Evolutionary conservation across 129 eudicot genomes (phyloP).

Genomic region (Cynara cardunculus): DNA sequence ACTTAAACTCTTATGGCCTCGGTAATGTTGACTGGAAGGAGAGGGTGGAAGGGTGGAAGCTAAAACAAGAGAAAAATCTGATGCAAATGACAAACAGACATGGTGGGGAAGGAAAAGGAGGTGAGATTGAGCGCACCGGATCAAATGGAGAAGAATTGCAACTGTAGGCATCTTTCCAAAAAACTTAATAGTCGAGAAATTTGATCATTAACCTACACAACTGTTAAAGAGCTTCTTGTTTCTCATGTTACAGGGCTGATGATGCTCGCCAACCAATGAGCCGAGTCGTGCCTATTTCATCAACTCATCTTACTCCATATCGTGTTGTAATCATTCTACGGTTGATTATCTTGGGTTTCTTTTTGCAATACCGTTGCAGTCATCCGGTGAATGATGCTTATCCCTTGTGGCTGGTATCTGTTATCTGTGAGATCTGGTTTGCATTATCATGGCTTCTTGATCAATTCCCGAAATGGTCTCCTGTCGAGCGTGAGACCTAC

Average conservation of each 20-base stretch:
- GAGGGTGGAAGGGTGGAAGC: conserved; percentile 58
- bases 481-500: conserved; percentile 76
- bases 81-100: conserved; percentile 51
- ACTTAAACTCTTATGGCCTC: conserved; percentile 68
- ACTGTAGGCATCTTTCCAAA: conserved; percentile 59
- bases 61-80: conserved; percentile 60
- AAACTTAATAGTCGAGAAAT: too few relatives aligned
- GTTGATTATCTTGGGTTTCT: conserved; percentile 57
- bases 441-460: conserved; percentile 77
- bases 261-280: conserved; percentile 69
- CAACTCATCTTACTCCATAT: conserved; percentile 66
- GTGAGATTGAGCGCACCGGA: conserved; percentile 82
- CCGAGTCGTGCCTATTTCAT: conserved; percentile 64
- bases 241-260: conserved; percentile 41
- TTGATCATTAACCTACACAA: too few relatives aligned
- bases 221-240: too few relatives aligned
- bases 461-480: conserved; percentile 89
- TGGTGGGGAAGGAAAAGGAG: conserved; percentile 72
- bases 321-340: conserved; percentile 63
- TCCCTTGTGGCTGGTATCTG: conserved; percentile 71
- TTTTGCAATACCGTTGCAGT: conserved; percentile 60
- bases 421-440: conserved; percentile 84
- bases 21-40: conserved; percentile 72
- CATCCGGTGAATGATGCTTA: conserved; percentile 79
- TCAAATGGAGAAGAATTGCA: conserved; percentile 86